Conservation (phyloP, 2,329 filamentous ascomycete species). For the Arthrobotrys pseudoclavata region DNA sequence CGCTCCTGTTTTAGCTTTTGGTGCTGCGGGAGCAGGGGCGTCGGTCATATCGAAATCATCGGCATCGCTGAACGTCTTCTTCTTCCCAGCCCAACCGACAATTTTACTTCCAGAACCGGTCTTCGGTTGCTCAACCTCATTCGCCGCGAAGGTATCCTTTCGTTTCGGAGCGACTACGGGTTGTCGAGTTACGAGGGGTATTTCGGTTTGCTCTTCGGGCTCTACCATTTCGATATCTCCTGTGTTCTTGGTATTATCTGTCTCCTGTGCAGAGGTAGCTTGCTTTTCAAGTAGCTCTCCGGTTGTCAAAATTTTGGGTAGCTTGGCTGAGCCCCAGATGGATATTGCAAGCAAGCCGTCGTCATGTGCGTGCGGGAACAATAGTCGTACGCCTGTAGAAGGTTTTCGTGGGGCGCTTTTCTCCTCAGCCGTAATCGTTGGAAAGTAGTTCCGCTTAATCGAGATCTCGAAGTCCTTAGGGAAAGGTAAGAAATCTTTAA, state of each 20-base stretch:
- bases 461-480: constrained; percentile 39
- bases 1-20: constrained; percentile 38
- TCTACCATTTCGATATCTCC: constrained; percentile 65
- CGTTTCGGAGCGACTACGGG: neutral
- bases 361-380: constrained; percentile 52
- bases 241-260: constrained; percentile 62
- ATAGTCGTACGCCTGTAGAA: constrained; percentile 3
- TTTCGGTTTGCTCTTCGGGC: constrained; percentile 15
- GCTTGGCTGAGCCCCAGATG: constrained; percentile 37
- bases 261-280: constrained; percentile 35
- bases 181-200: constrained; percentile 25
- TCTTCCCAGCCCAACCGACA: constrained; percentile 39
- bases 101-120: constrained; percentile 24
- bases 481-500: constrained; percentile 46
- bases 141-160: neutral
- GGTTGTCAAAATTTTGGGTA: constrained; percentile 46
- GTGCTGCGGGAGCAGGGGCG: neutral
- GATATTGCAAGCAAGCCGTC: constrained; percentile 33
- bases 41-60: constrained; percentile 36
- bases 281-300: constrained; percentile 36
- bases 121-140: constrained; percentile 5
- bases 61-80: constrained; percentile 30
- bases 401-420: neutral
- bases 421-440: constrained; percentile 13
- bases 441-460: constrained; percentile 43